Evolutionary conservation across 331 rosid species (phyloP).

Genomic region (Telfairia occidentalis): DNA sequence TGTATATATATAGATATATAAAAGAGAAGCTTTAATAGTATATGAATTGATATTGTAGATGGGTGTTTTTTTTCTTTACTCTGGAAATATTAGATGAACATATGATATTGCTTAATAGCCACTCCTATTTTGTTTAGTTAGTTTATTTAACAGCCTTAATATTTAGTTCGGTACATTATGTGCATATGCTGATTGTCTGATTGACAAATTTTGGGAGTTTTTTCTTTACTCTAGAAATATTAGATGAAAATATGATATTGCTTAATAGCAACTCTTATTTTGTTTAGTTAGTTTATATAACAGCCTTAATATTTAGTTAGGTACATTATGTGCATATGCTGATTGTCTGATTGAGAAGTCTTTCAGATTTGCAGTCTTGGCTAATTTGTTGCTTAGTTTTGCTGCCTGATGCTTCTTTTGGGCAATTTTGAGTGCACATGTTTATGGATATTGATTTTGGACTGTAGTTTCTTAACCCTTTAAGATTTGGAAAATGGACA

Average conservation of each 20-base stretch:
- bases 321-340: neutral
- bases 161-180: neutral
- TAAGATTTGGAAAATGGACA: constrained; percentile 89
- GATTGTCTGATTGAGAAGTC: neutral
- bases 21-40: neutral
- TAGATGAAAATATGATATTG: neutral
- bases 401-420: neutral
- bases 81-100: neutral
- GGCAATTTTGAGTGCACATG: neutral
- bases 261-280: no score
- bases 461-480: constrained; percentile 34
- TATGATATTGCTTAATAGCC: no score
- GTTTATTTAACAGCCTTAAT: neutral
- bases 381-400: neutral
- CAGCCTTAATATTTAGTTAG: neutral
- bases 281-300: neutral
- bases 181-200: neutral
- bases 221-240: neutral
- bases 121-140: neutral
- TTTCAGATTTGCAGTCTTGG: neutral
- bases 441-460: constrained; percentile 7
- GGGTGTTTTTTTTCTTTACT: neutral
- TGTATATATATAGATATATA: no score
- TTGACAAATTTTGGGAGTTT: neutral
- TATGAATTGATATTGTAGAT: neutral